Evolutionary conservation across 2,329 filamentous ascomycete species (phyloP).

Genomic region (Atkinsonella texensis): DNA sequence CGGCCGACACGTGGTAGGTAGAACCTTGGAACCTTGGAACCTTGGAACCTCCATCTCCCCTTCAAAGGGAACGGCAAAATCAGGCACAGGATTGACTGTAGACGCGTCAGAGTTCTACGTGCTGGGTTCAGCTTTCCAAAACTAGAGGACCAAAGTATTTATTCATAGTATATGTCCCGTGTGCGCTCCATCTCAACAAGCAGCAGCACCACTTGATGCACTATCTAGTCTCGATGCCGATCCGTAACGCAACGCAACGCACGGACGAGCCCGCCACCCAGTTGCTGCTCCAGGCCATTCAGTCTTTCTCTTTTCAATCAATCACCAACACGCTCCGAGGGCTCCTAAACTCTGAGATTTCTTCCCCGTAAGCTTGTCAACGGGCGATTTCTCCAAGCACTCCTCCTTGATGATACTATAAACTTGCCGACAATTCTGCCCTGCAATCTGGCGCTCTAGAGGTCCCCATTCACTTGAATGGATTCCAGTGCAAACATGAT

Average conservation of each 20-base stretch:
- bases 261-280: neutral
- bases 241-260: neutral
- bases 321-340: slow-evolving; percentile 1
- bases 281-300: neutral
- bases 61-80: too few species aligned
- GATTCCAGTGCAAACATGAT: slow-evolving; percentile 14
- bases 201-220: slow-evolving; percentile 7
- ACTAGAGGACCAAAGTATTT: neutral
- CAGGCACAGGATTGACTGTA: neutral
- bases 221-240: slow-evolving; percentile 3
- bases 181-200: slow-evolving; percentile 3
- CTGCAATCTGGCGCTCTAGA: slow-evolving; percentile 1
- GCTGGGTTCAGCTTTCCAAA: neutral
- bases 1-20: too few species aligned
- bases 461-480: slow-evolving; percentile 23
- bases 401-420: slow-evolving; percentile 3
- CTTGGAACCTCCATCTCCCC: too few species aligned
- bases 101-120: too few species aligned
- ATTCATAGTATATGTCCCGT: neutral
- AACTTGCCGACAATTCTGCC: neutral
- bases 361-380: neutral
- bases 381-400: neutral
- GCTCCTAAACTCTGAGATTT: neutral
- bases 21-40: too few species aligned
- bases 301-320: slow-evolving; percentile 1